phyloP scores from a whole-genome alignment of 2,329 filamentous ascomycete genomes.

The Ophiostoma tasmaniense region DNA sequence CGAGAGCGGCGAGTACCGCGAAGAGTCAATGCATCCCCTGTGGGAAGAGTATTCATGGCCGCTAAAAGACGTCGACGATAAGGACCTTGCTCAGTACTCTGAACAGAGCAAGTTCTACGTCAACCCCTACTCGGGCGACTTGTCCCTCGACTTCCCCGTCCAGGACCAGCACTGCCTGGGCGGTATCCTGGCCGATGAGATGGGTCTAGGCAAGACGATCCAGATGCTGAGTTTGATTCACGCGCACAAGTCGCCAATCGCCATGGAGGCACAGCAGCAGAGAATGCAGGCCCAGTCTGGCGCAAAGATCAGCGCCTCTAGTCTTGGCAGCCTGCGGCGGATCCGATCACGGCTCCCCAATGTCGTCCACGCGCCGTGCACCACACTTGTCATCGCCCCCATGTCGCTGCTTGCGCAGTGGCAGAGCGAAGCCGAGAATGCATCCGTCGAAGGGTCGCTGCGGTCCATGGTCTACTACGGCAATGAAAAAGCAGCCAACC shows the following conservation, averaged over 20 bases:
- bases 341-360: constrained; percentile 26
- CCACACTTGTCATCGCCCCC: constrained; percentile 89
- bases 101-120: constrained; percentile 76
- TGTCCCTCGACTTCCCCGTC: constrained; percentile 82
- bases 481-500: constrained; percentile 67
- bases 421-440: constrained; percentile 90
- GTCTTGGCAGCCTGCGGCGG: constrained; percentile 50
- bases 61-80: constrained; percentile 74
- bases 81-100: constrained; percentile 56
- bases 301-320: constrained; percentile 23
- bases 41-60: constrained; percentile 98
- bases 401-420: constrained; percentile 96
- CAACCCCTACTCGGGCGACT: constrained; percentile 91
- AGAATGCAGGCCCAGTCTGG: constrained; percentile 16
- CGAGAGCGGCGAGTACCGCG: constrained; percentile 49
- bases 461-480: constrained; percentile 90
- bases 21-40: constrained; percentile 79
- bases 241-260: constrained; percentile 59
- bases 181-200: constrained; percentile 89
- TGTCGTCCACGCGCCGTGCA: constrained; percentile 67
- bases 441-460: constrained; percentile 73
- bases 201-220: constrained; percentile 97
- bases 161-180: constrained; percentile 94
- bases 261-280: constrained; percentile 31
- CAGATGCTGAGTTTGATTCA: constrained; percentile 96